These are phyloP conservation scores for Aspergillus nanangensis DNA, from an alignment of 495 filamentous ascomycete species.

Conservation along the genomic window DNA sequence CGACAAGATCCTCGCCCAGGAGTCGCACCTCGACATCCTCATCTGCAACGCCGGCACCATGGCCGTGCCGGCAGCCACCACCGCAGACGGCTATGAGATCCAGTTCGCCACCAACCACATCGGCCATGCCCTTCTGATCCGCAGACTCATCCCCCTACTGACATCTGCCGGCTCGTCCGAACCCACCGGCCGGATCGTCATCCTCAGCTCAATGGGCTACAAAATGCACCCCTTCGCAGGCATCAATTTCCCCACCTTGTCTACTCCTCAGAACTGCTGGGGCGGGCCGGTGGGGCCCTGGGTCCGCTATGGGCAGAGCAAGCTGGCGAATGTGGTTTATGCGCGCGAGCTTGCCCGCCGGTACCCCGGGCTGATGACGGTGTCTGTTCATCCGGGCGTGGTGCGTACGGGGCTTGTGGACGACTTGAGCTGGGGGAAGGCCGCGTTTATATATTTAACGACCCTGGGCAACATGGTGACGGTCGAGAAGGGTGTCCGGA, in stretches of 20 bases:
- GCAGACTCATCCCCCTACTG: conserved; percentile 54
- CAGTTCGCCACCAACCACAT: conserved; percentile 69
- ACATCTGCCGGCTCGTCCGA: no score
- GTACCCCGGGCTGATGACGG: conserved; percentile 34
- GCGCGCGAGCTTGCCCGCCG: no score
- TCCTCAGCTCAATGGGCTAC: conserved; percentile 35
- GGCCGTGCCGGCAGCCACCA: conserved; percentile 40
- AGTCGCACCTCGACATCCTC: conserved; percentile 47
- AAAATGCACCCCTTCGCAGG: no score
- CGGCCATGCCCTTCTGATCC: conserved; percentile 58
- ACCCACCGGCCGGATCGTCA: no score
- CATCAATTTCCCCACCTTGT: no score
- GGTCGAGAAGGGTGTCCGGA: conserved; percentile 38
- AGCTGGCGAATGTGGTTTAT: no score
- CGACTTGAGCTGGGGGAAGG: conserved; percentile 10
- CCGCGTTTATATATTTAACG: conserved; percentile 8
- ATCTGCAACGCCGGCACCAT: conserved; percentile 70
- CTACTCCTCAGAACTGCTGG: no score
- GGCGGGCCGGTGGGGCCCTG: no score
- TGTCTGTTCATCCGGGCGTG: conserved; percentile 43
- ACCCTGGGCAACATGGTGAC: conserved; percentile 11
- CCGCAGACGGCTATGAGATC: conserved; percentile 61
- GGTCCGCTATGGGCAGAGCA: no score
- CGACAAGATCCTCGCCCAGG: conserved; percentile 24
- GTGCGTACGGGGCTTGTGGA: conserved; percentile 30